Base-by-base conservation (phyloP, 345 rosid genomes). In the Rhizophora mangle region DNA sequence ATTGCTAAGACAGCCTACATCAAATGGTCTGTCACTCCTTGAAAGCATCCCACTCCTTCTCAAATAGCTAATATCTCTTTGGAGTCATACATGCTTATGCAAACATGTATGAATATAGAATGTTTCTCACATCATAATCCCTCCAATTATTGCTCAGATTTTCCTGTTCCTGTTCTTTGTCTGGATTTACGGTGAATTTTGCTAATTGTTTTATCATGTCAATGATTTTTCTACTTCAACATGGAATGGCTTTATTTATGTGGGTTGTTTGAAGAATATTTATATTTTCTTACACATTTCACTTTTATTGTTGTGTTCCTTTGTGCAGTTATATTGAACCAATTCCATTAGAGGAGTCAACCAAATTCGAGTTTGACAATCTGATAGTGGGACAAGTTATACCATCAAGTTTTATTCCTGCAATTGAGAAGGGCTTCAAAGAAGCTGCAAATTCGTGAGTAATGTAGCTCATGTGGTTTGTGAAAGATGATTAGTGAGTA, bases 401-500 rank as follows among this genome's bases (percentile, higher is more conserved):
- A 79, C 99, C 98, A 30, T 92, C 99, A 63, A 86, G 81, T 72
- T 96, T 88, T 63, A 90, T 96, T 30, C 97, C 98, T 72, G 93
- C 98, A 36, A 96, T 96, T 67, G 99, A 92, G 81, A 96, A 96
- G 80, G 99, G 98, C 65, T 96, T 96, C 65, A 92, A 79, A 80
- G 99, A 96, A 87, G 99, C 98, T 71, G 96, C 95, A 76, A 96
- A 96, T 78, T 89, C 96, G 99, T 96, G 72, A 82, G 97, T 84
- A 26, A 46, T 74, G 24, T 34, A 20, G 24, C 51, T 15, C 31
- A 51, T 60, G 46, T 21, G 70, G 30, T 58, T 63, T 55, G 29
- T 52, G 37, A 52, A 66, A 34, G 53, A 9, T 53, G 6, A 29
- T 49, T 26, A 29, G 43, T 49, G 8, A 13, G 8, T 32, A 2